phyloP scores from a whole-genome alignment of 2,329 filamentous ascomycete species.

The Didymella arachidicola region DNA sequence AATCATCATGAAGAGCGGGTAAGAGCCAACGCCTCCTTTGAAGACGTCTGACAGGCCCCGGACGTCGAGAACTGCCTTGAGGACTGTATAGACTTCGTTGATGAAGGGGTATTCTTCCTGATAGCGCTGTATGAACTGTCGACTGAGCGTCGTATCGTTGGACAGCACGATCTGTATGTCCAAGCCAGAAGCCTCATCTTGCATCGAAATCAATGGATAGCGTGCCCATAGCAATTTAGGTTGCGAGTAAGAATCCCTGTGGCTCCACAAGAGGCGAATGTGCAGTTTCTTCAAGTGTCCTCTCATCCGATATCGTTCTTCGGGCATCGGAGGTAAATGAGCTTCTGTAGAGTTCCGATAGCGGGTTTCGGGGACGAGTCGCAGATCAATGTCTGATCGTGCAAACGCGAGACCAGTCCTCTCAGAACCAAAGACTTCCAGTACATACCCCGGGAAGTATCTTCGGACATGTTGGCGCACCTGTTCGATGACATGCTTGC shows the following conservation, averaged over 20 bases:
- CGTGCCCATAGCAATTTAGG: slow-evolving; percentile 37
- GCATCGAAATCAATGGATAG: slow-evolving; percentile 53
- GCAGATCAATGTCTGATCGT: slow-evolving; percentile 64
- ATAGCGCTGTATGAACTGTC: slow-evolving; percentile 57
- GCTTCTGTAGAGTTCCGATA: slow-evolving; percentile 8
- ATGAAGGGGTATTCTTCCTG: slow-evolving; percentile 60
- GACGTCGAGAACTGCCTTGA: slow-evolving; percentile 61
- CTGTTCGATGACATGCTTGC: slow-evolving; percentile 46
- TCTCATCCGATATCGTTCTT: slow-evolving; percentile 17
- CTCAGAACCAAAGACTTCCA: slow-evolving; percentile 63
- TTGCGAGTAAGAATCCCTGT: slow-evolving; percentile 22
- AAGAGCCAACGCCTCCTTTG: slow-evolving; percentile 61
- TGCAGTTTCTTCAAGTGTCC: slow-evolving; percentile 19
- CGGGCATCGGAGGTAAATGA: slow-evolving; percentile 26
- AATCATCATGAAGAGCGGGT: slow-evolving; percentile 65
- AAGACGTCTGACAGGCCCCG: slow-evolving; percentile 59
- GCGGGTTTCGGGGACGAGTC: slow-evolving; percentile 37
- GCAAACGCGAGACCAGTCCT: slow-evolving; percentile 60
- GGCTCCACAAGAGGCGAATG: not conserved
- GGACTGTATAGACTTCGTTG: slow-evolving; percentile 57
- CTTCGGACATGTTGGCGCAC: slow-evolving; percentile 29
- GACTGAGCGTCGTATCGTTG: slow-evolving; percentile 51
- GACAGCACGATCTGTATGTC: slow-evolving; percentile 61
- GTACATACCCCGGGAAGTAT: slow-evolving; percentile 34
- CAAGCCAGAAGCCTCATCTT: slow-evolving; percentile 59